Conservation (phyloP, 2,329 filamentous ascomycete genomes). For the Fusarium cicatricum region DNA sequence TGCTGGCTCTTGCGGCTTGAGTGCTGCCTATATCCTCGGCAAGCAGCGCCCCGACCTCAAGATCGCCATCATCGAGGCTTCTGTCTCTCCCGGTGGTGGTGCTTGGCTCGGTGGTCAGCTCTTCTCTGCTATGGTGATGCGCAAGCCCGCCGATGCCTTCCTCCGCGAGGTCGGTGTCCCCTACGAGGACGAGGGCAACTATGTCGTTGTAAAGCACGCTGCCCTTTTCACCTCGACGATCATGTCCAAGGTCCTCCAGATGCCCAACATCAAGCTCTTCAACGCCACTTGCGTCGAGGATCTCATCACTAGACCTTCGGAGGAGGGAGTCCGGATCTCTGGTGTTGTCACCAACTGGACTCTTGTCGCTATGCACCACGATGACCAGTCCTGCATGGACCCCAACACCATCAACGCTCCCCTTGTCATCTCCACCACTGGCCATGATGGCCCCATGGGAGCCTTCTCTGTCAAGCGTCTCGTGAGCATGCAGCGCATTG, state of each 20-base stretch:
- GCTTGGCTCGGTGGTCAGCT: slow-evolving; percentile 95
- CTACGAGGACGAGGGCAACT: slow-evolving; percentile 88
- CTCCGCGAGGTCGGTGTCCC: slow-evolving; percentile 81
- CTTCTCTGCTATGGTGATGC: slow-evolving; percentile 95
- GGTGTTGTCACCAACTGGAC: slow-evolving; percentile 98
- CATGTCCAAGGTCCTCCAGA: slow-evolving; percentile 80
- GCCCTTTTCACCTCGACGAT: slow-evolving; percentile 91
- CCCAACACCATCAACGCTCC: slow-evolving; percentile 97
- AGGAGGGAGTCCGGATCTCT: slow-evolving; percentile 72
- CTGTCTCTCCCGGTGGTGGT: slow-evolving; percentile 85
- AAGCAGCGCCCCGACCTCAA: slow-evolving; percentile 87
- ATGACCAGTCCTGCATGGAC: slow-evolving; percentile 95
- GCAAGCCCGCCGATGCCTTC: slow-evolving; percentile 89
- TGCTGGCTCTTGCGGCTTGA: slow-evolving; percentile 87
- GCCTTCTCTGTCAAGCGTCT: slow-evolving; percentile 92
- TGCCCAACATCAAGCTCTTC: slow-evolving; percentile 96
- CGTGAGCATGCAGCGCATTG: slow-evolving; percentile 84
- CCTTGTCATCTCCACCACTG: slow-evolving; percentile 86
- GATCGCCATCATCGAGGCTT: slow-evolving; percentile 90
- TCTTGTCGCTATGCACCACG: slow-evolving; percentile 84
- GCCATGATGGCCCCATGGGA: slow-evolving; percentile 90
- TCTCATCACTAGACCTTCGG: slow-evolving; percentile 79
- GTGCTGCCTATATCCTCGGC: slow-evolving; percentile 83
- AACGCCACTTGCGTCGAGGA: slow-evolving; percentile 94
- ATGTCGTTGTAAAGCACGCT: slow-evolving; percentile 93